A percentile compares a stretch with the other conserved stretches of the same genome.
Conservation (phyloP, 2,329 filamentous ascomycete genomes). For the Claviceps sp. region DNA sequence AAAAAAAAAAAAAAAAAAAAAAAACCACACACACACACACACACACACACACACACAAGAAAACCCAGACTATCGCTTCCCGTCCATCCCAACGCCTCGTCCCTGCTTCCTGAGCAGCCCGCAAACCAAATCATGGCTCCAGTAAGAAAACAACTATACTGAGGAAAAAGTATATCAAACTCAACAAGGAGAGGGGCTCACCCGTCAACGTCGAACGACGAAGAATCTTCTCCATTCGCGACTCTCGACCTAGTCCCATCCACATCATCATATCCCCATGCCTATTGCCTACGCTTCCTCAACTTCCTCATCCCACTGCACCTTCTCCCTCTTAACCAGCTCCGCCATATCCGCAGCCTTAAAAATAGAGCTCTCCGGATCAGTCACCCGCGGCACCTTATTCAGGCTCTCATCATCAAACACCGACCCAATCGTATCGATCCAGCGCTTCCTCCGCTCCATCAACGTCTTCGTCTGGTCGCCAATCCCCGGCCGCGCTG, state of each 20-base stretch:
- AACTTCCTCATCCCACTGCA: constrained; percentile 69
- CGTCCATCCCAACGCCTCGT: neutral
- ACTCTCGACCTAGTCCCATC: neutral
- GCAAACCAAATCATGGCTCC: too few relatives aligned
- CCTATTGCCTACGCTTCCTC: constrained; percentile 42
- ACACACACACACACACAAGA: too few relatives aligned
- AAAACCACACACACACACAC: too few relatives aligned
- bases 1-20: too few relatives aligned
- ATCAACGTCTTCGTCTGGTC: constrained; percentile 85
- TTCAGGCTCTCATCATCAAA: constrained; percentile 72
- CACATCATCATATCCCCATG: neutral
- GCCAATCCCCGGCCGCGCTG: constrained; percentile 68
- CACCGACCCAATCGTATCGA: constrained; percentile 77
- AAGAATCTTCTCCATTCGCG: neutral
- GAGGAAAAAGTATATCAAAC: too few relatives aligned
- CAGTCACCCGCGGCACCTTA: constrained; percentile 52
- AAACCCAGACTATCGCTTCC: neutral
- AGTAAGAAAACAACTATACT: too few relatives aligned
- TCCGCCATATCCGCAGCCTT: constrained; percentile 57
- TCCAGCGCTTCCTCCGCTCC: constrained; percentile 83
- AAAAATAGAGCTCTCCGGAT: constrained; percentile 60
- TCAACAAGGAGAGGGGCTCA: too few relatives aligned
- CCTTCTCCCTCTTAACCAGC: constrained; percentile 61
- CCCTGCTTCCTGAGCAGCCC: neutral
- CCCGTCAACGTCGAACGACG: too few relatives aligned